Conservation (phyloP, 345 rosid genomes). For the Tarenaya hassleriana region DNA sequence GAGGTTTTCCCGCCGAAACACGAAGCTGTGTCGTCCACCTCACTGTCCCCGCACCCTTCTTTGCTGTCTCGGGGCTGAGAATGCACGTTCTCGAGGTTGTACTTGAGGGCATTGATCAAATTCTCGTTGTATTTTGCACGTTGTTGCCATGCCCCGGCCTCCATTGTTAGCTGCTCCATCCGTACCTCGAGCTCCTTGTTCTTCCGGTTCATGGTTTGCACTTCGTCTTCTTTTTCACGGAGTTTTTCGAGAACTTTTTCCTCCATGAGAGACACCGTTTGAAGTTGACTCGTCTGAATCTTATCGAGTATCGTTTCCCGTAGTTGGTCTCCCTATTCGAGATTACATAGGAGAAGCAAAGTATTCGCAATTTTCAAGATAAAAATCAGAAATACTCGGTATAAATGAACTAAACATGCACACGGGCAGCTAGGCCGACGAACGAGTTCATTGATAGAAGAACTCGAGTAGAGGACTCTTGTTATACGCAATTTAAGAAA, state of each 20-base stretch:
- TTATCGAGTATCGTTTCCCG: conserved; percentile 49
- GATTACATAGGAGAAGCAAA: too few species aligned
- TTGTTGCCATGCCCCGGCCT: conserved; percentile 64
- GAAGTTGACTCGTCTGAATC: conserved; percentile 53
- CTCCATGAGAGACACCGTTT: conserved; percentile 53
- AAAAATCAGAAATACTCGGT: too few species aligned
- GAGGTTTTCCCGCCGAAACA: conserved; percentile 32
- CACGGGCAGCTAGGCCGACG: too few species aligned
- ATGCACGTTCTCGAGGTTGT: conserved; percentile 61
- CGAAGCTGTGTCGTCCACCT: conserved; percentile 52
- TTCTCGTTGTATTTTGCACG: conserved; percentile 68
- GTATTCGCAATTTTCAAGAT: too few species aligned
- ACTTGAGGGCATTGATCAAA: conserved; percentile 50
- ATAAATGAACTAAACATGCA: too few species aligned
- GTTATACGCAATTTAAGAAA: too few species aligned
- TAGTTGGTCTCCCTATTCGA: conserved; percentile 63
- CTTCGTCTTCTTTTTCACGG: conserved; percentile 55
- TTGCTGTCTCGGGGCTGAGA: conserved; percentile 40
- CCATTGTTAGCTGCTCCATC: conserved; percentile 45
- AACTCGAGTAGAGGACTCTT: too few species aligned
- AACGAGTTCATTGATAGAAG: too few species aligned
- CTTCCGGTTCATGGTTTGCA: conserved; percentile 51
- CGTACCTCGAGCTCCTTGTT: conserved; percentile 57
- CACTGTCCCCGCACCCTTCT: conserved; percentile 82
- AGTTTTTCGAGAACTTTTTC: conserved; percentile 48